Conservation (phyloP, 352 stramenopile genomes). For the Sclerospora graminicola region DNA sequence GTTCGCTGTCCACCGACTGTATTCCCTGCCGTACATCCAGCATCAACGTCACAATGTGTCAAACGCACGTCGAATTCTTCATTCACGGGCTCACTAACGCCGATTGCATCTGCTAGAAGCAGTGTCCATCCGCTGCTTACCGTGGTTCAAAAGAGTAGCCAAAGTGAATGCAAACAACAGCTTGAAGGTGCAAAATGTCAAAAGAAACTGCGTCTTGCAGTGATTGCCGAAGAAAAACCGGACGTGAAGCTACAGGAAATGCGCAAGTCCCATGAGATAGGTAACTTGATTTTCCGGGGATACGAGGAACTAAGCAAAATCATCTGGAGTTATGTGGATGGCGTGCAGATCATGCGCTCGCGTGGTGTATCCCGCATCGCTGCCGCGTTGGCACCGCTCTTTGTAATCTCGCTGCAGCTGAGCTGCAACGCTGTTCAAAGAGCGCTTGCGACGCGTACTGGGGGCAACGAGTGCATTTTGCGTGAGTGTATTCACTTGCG, state of each 20-base stretch:
- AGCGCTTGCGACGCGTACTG: slow-evolving; percentile 33
- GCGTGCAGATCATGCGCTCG: slow-evolving; percentile 65
- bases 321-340: slow-evolving; percentile 72
- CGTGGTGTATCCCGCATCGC: slow-evolving; percentile 44
- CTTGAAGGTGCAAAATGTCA: neutral
- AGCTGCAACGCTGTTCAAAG: slow-evolving; percentile 69
- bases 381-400: slow-evolving; percentile 30
- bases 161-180: too few relatives aligned
- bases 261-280: slow-evolving; percentile 22
- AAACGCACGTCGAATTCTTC: neutral
- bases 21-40: slow-evolving; percentile 11
- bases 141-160: too few relatives aligned
- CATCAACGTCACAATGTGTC: neutral
- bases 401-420: slow-evolving; percentile 66
- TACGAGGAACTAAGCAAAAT: slow-evolving; percentile 60
- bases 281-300: slow-evolving; percentile 45
- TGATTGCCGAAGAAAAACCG: slow-evolving; percentile 9
- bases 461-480: slow-evolving; percentile 29
- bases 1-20: slow-evolving; percentile 7
- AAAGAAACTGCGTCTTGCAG: slow-evolving; percentile 17
- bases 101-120: slow-evolving; percentile 1
- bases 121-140: slow-evolving; percentile 14
- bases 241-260: slow-evolving; percentile 14
- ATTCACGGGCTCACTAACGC: neutral
- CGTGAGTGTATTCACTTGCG: slow-evolving; percentile 53